Base-by-base conservation (phyloP, 2,329 filamentous ascomycete genomes). In the Fusarium kyushuense region DNA sequence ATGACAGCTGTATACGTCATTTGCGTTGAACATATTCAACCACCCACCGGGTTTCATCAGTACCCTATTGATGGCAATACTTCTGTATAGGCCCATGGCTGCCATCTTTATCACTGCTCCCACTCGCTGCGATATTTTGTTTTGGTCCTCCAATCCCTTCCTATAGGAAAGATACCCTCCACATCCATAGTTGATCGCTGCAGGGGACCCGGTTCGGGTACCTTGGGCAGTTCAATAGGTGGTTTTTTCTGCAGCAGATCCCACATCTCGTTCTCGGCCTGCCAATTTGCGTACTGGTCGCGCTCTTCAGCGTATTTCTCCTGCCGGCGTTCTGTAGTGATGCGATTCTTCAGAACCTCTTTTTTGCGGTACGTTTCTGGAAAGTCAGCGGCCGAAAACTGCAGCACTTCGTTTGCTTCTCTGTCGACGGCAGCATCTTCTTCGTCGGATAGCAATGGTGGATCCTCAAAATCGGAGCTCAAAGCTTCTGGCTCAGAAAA, bases 191-290 rank as follows among this genome's bases (percentile, higher is more conserved):
- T 77, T 14, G 73, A 75, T 33, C 74, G 73, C 29, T 71, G 69
- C 25, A 74, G 35, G 16, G 65, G 71, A 6, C 74, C 76, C 2
- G 75, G 75, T 21, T 76, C 72, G 8, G 74, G 73, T 27, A 72
- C 63, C 67, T 74, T 79, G 10, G 75, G 72, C 46, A 78, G 41
- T 27, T 76, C 76, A 58, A 73, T 72, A 1, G 79, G 80, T 4
- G 81, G 80, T 32, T 76, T 72, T 70, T 74, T 76, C 40, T 79
- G 79, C 21, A 86, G 62, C 17, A 85, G 58, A 12, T 74, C 70
- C 84, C 84, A 86, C 76, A 87, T 75, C 45, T 77, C 73, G 27
- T 69, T 63, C 68, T 86, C 84, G 32, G 82, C 83, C 25, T 75
- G 69, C 42, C 77, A 76, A 54, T 79, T 81, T 3, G 76, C 77